Evolutionary conservation across 352 stramenopile genomes (phyloP), one percentile per base, ranked within the genome.

Genomic region (Blastocystis sp.): DNA sequence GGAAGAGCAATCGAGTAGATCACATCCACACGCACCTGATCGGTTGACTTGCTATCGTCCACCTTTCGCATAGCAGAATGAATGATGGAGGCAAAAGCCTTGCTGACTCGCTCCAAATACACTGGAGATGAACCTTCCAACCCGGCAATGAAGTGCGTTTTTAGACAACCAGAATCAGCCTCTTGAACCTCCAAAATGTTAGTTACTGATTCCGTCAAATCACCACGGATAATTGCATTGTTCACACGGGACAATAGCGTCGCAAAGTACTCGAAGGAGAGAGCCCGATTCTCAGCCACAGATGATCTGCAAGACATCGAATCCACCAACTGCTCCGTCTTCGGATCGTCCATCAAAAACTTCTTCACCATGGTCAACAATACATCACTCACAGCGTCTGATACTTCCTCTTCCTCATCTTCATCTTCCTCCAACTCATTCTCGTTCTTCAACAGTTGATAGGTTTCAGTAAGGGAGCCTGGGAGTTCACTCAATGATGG

Each of bases 371-470:
- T 52, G 5, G 32, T 19, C 29, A 66, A 32, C 7, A 63, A 9
- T 5, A 32, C 27, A 24, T 65, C 46, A 14, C 29, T 43, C 71
- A 83, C 71, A 32, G 12, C 21, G 39, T 57, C 43, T 46, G 16
- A 24, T 7, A 78, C 39, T 56, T 65, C 71, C n/a, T 80, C 67
- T 37, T 83, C 71, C 49, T 83, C 71, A 2, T 83, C 71, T 4
- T 83, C 71, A 35, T 83, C 71, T 42, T 52, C 71, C 3, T 66
- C 71, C n/a, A 83, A 54, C 35, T 83, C 71, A 21, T 83, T 83
- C 21, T 49, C 32, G 35, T 83, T 83, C 51, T 66, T 67, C 71
- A 83, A 42, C 42, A 83, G 46, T 42, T 83, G 71, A 63, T 83
- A 83, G 6, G 71, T 27, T 5, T 63, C 51, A 27, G 3, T 29